Evolutionary conservation across 2,329 filamentous ascomycete species (phyloP).

Genomic region (Dactylellina leptospora): DNA sequence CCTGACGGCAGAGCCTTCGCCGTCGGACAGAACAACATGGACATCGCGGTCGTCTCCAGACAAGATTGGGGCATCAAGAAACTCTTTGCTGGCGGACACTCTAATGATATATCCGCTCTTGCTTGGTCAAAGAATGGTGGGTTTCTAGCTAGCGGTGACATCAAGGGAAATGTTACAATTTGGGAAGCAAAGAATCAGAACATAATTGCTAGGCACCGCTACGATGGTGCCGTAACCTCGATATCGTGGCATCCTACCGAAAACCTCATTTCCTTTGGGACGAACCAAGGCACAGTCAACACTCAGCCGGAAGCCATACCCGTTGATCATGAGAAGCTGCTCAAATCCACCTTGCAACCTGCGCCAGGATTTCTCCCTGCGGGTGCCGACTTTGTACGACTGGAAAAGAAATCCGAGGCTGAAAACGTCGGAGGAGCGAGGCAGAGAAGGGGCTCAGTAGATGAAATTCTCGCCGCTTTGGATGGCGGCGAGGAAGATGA

Average conservation of each 20-base stretch:
- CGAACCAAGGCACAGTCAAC: constrained; percentile 89
- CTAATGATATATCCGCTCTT: constrained; percentile 82
- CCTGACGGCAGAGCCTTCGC: constrained; percentile 93
- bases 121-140: constrained; percentile 96
- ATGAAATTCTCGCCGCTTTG: constrained; percentile 62
- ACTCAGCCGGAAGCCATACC: constrained; percentile 79
- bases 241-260: constrained; percentile 89
- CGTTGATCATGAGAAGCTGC: constrained; percentile 67
- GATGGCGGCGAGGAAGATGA: constrained; percentile 71
- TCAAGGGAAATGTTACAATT: constrained; percentile 75
- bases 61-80: constrained; percentile 89
- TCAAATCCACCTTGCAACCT: constrained; percentile 72
- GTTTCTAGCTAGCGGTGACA: constrained; percentile 76
- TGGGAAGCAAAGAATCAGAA: constrained; percentile 93
- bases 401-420: constrained; percentile 31
- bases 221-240: constrained; percentile 84
- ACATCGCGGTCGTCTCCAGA: constrained; percentile 86
- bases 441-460: constrained; percentile 57
- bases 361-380: constrained; percentile 68
- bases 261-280: constrained; percentile 91
- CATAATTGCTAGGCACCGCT: constrained; percentile 73
- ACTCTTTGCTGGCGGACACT: constrained; percentile 79
- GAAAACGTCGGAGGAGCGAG: constrained; percentile 11
- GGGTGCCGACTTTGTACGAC: constrained; percentile 21
- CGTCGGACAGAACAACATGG: constrained; percentile 77